A percentile compares a stretch with the other conserved stretches of the same genome.
Evolutionary conservation across 768 basidiomycete species (phyloP).

Genomic region (Lactarius vividus): DNA sequence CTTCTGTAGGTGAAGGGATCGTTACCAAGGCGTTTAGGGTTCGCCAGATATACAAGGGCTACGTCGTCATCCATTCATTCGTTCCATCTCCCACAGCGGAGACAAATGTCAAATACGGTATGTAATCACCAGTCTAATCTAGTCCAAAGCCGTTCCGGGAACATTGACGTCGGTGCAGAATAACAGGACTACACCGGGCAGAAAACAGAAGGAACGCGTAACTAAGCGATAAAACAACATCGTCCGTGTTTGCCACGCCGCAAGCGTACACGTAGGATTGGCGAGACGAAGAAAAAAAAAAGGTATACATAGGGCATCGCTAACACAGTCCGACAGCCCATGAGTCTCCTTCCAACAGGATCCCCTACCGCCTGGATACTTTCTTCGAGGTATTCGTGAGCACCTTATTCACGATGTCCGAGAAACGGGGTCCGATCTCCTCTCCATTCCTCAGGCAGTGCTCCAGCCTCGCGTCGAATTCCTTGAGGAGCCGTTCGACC

Average conservation of each 20-base stretch:
- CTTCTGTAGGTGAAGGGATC: background rate
- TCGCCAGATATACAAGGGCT: background rate
- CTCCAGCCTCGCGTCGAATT: background rate
- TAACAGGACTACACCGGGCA: background rate
- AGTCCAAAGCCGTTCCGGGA: background rate
- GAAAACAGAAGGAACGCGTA: background rate
- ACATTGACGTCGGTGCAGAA: background rate
- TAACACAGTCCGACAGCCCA: background rate
- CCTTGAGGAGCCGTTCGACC: background rate
- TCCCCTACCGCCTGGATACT: background rate
- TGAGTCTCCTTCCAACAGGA: background rate
- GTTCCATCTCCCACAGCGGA: no score
- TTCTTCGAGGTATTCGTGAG: background rate
- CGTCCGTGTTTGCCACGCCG: background rate
- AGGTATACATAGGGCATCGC: background rate
- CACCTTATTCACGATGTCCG: background rate
- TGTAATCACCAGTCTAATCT: background rate
- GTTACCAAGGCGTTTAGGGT: background rate
- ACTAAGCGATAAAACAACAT: background rate
- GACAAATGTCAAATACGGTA: background rate
- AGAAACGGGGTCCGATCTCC: background rate
- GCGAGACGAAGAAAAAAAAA: background rate
- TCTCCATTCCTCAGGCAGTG: background rate
- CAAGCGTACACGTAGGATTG: background rate
- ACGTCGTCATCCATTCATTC: background rate